Evolutionary conservation across 1,284 basidiomycete genomes (phyloP).

Genomic region (Trichosporon faecale): DNA sequence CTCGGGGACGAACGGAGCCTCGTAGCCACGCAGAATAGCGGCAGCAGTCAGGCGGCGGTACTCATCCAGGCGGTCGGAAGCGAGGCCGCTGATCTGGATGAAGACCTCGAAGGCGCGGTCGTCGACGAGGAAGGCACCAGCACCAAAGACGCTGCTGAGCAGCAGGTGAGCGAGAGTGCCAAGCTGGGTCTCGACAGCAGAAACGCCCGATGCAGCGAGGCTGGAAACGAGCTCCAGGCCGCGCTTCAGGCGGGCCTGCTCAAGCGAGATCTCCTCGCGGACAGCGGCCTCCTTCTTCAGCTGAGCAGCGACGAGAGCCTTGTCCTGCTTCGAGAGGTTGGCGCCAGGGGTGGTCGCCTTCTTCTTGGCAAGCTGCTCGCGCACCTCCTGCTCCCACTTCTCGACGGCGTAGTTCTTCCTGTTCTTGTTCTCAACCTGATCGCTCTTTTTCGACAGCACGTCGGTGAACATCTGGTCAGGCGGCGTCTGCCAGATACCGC

Average conservation of each 20-base stretch:
- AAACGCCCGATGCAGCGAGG: conserved; percentile 61
- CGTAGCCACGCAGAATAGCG: conserved; percentile 70
- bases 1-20: conserved; percentile 66
- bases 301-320: conserved; percentile 72
- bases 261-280: conserved; percentile 59
- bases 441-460: conserved; percentile 65
- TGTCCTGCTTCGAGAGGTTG: conserved; percentile 76
- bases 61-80: conserved; percentile 66
- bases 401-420: conserved; percentile 82
- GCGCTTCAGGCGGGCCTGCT: conserved; percentile 61
- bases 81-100: conserved; percentile 51
- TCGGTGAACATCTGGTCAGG: conserved; percentile 74
- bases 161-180: conserved; percentile 62
- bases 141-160: conserved; percentile 63
- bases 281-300: conserved; percentile 70
- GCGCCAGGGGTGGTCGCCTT: conserved; percentile 54
- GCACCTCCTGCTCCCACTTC: conserved; percentile 90
- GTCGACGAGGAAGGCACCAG: conserved; percentile 63
- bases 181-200: conserved; percentile 61
- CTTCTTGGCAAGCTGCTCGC: conserved; percentile 75
- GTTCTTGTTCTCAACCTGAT: conserved; percentile 61
- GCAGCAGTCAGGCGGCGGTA: conserved; percentile 71
- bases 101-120: conserved; percentile 68
- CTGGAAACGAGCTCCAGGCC: conserved; percentile 67
- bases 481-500: conserved; percentile 79